These are phyloP conservation scores for Brassica rapa DNA, from an alignment of 345 rosid species.

Conservation along the genomic window DNA sequence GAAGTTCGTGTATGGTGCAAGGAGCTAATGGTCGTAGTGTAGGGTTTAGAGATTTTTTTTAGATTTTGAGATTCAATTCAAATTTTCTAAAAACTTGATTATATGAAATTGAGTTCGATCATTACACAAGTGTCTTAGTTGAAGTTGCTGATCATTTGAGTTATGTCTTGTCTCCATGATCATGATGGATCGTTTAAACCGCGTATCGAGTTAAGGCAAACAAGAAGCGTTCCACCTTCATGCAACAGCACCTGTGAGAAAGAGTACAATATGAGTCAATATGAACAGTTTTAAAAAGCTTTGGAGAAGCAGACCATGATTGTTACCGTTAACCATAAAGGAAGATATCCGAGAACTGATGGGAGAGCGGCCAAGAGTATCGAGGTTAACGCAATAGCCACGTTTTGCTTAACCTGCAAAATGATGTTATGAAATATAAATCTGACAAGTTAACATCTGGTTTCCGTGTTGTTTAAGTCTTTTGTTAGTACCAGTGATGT, in stretches of 20 bases:
- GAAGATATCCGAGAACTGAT: constrained; percentile 75
- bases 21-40: constrained; percentile 45
- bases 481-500: constrained; percentile 54
- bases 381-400: constrained; percentile 64
- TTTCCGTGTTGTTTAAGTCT: not conserved
- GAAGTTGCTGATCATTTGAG: constrained; percentile 39
- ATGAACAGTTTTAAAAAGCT: not conserved
- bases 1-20: constrained; percentile 52
- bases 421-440: not conserved
- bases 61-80: constrained; percentile 33
- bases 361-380: constrained; percentile 78
- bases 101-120: not conserved
- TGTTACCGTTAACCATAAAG: constrained; percentile 78
- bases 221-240: constrained; percentile 89
- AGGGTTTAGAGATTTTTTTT: constrained; percentile 61
- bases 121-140: not conserved
- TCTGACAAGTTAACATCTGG: constrained; percentile 2
- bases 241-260: constrained; percentile 71
- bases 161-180: constrained; percentile 65
- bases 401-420: constrained; percentile 82
- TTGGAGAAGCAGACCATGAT: not conserved
- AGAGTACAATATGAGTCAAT: not conserved
- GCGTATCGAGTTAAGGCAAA: constrained; percentile 77
- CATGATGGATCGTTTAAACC: constrained; percentile 70
- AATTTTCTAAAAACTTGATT: not conserved